A percentile compares a stretch with the other conserved stretches of the same genome.
phyloP scores from a whole-genome alignment of 805 yeast species.

The Metschnikowia kofuensis region DNA sequence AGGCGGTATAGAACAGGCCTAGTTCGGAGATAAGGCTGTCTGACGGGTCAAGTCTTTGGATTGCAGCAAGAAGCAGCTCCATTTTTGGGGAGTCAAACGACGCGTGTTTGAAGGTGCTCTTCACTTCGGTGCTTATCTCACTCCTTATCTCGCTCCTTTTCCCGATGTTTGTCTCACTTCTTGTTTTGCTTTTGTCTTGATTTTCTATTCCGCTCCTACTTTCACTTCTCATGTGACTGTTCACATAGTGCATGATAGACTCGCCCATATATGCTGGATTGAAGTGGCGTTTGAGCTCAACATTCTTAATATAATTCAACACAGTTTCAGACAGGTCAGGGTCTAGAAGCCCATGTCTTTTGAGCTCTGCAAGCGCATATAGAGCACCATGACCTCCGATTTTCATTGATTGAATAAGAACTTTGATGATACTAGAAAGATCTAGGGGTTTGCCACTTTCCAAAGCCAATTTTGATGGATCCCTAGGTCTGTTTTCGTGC shows the following conservation, averaged over 20 bases:
- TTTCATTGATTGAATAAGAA: neutral
- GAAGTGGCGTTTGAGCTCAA: neutral
- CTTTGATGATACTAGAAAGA: neutral
- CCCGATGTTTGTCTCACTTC: too few relatives aligned
- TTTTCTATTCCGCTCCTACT: too few relatives aligned
- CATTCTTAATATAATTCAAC: neutral
- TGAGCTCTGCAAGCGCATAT: slow-evolving; percentile 11
- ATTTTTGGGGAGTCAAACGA: too few relatives aligned
- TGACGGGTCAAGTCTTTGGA: slow-evolving; percentile 7
- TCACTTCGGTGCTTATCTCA: too few relatives aligned
- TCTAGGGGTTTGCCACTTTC: neutral
- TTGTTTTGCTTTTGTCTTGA: too few relatives aligned
- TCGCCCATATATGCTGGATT: slow-evolving; percentile 4
- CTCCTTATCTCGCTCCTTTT: too few relatives aligned
- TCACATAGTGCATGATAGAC: slow-evolving; percentile 12
- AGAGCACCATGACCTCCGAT: slow-evolving; percentile 3
- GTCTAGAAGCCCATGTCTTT: neutral
- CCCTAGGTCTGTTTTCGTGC: too few relatives aligned
- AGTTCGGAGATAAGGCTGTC: slow-evolving; percentile 10
- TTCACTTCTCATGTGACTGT: neutral
- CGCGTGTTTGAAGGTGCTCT: too few relatives aligned
- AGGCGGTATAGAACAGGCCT: slow-evolving; percentile 15
- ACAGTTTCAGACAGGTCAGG: neutral
- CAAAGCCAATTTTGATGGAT: neutral
- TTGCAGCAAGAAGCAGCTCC: neutral